Percentiles rank a stretch among this genome's conserved stretches.
Conservation (phyloP, 805 yeast genomes). For the Saccharomyces jurei region DNA sequence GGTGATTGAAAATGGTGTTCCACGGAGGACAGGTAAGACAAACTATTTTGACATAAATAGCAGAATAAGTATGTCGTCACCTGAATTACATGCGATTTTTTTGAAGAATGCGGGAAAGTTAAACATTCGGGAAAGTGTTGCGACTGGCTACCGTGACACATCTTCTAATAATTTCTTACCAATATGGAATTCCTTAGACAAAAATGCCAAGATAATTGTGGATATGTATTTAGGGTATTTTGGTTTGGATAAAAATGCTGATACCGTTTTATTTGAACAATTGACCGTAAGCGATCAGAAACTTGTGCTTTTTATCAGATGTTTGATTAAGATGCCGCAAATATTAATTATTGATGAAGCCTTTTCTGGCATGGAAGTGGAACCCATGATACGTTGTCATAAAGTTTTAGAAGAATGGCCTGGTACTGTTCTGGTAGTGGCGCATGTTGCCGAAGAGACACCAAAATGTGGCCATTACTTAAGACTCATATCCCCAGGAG, state of each 20-base stretch:
- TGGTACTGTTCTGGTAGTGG: conserved; percentile 71
- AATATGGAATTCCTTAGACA: conserved; percentile 33
- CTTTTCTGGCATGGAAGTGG: conserved; percentile 78
- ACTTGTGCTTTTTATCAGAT: conserved; percentile 63
- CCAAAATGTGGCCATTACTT: conserved; percentile 54
- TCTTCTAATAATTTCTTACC: conserved; percentile 41
- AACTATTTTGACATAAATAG: conserved; percentile 73
- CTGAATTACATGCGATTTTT: conserved; percentile 86
- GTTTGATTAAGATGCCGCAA: conserved; percentile 70
- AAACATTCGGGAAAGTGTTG: conserved; percentile 47
- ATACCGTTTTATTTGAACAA: conserved; percentile 39
- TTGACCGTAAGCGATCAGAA: conserved; percentile 70
- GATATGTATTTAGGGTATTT: conserved; percentile 42
- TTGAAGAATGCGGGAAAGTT: conserved; percentile 39
- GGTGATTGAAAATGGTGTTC: conserved; percentile 52
- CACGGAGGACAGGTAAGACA: conserved; percentile 65
- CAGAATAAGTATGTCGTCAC: conserved; percentile 79
- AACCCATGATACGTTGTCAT: conserved; percentile 48
- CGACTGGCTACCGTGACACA: conserved; percentile 72
- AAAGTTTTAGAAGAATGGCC: conserved; percentile 43
- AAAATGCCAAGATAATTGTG: conserved; percentile 33
- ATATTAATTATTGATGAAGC: conserved; percentile 86
- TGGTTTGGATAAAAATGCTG: conserved; percentile 33
- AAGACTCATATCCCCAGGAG: conserved; percentile 31
- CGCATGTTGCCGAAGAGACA: conserved; percentile 72